Evolutionary conservation across 2,329 filamentous ascomycete genomes (phyloP).

Genomic region (Kalmusia sp.): DNA sequence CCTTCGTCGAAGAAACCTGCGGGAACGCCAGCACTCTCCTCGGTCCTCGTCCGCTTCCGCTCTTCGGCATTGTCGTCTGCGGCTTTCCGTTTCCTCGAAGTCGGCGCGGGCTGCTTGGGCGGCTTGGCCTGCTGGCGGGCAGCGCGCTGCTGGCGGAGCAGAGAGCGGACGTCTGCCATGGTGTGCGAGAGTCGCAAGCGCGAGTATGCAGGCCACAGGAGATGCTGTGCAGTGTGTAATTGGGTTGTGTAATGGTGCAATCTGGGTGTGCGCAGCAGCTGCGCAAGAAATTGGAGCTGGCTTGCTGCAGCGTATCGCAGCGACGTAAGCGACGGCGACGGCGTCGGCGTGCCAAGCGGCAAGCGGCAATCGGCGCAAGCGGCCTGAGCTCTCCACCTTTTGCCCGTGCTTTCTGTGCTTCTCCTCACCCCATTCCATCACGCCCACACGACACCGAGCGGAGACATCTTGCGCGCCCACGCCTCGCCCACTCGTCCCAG

Average conservation of each 20-base stretch:
- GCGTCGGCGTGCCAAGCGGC: conserved; percentile 2
- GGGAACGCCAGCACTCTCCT: conserved; percentile 40
- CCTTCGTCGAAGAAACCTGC: conserved; percentile 45
- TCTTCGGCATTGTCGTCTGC: conserved; percentile 36
- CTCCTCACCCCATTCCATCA: conserved; percentile 33
- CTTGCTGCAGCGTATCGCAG: not conserved
- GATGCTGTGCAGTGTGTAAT: no score
- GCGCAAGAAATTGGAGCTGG: no score
- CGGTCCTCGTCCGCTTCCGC: conserved; percentile 42
- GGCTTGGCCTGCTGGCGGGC: conserved; percentile 43
- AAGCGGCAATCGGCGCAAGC: conserved; percentile 9
- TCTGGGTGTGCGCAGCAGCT: no score
- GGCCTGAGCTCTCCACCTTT: conserved; percentile 25
- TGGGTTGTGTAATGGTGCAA: not conserved
- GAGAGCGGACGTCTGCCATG: conserved; percentile 49
- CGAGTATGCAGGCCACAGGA: no score
- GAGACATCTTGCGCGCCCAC: conserved; percentile 21
- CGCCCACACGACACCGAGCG: conserved; percentile 38
- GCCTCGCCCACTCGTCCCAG: conserved; percentile 12
- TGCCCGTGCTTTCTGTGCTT: conserved; percentile 36
- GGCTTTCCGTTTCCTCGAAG: conserved; percentile 46
- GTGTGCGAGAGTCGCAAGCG: not conserved
- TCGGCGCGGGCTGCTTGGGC: conserved; percentile 36
- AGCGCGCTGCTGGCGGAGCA: conserved; percentile 49
- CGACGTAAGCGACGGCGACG: not conserved